Evolutionary conservation across 495 filamentous ascomycete species (phyloP), one percentile per base, ranked within the genome.

Genomic region (Chaetomidium leptoderma): DNA sequence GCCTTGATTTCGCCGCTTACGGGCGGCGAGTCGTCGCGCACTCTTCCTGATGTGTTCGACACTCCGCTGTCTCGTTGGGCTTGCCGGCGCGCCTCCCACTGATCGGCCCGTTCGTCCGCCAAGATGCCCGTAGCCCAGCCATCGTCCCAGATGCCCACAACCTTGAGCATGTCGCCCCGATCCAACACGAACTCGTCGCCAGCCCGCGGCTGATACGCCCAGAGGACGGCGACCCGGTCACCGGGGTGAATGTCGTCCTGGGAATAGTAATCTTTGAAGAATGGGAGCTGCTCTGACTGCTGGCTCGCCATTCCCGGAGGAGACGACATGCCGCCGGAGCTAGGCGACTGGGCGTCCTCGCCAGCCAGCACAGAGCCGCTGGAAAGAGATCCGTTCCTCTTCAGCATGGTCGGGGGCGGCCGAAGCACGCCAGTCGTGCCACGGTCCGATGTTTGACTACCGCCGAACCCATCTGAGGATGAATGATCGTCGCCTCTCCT

Each of bases 91-190:
- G 81, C 80, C 61, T 93, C 89, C 79, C 87, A 95, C 53, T 97
- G 89, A 53, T 99, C 95, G 1, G 90, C 91, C 53, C 85, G 80
- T 61, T 96, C 89, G 46, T 86, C 76, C 29, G 96, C 70, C 64
- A 91, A 76, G 50, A 96, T 81, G 62, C 95, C 95, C 10, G 95
- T 99, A 30, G 95, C 95, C 95, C 95, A 99, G 39, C 95, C 95
- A 74, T 99, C 95, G 69, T 99, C 95, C 95, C 95, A 99, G 60
- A 99, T 97, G 37, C 95, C 95, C 49, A 99, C 88, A 30, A 99
- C 88, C 73, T 96, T 96, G 57, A 99, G 78, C 93, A 99, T 97
- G 72, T 99, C 95, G 44, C 95, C 95, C 51, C 95, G 84, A 59
- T 97, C 93, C 27, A 99, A 78, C 57, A 88, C 83, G 65, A 96